These are phyloP conservation scores for Spergularia marina DNA, from an alignment of 148 eudicot genomes.

Conservation along the genomic window DNA sequence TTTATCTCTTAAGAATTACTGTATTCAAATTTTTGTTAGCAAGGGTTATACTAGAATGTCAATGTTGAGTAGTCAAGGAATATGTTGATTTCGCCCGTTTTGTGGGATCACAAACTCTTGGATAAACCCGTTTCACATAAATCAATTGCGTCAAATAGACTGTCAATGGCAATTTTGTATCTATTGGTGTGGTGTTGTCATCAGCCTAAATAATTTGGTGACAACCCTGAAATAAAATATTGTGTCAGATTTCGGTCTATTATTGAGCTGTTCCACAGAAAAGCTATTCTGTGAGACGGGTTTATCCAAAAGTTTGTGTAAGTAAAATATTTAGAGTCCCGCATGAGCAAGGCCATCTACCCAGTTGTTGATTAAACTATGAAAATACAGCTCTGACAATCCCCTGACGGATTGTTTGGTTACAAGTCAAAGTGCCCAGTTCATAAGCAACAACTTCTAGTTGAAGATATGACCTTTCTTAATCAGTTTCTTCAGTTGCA, in stretches of 20 bases:
- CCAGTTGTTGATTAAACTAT: constrained; percentile 7
- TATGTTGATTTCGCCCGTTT: background rate
- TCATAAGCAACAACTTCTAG: background rate
- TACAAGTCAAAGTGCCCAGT: background rate
- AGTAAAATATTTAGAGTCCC: background rate
- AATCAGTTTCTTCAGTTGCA: background rate
- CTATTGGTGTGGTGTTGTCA: too few relatives aligned
- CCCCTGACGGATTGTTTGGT: background rate
- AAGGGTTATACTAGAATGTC: background rate
- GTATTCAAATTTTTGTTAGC: background rate
- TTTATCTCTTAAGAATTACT: background rate
- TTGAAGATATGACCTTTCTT: background rate
- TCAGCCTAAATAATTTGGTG: too few relatives aligned
- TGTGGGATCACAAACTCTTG: too few relatives aligned
- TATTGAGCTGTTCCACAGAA: too few relatives aligned
- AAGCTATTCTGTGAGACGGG: too few relatives aligned
- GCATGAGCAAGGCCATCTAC: background rate
- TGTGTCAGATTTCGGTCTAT: background rate
- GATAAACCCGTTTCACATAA: too few relatives aligned
- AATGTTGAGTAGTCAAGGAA: background rate
- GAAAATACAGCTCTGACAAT: background rate
- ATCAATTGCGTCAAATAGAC: too few relatives aligned
- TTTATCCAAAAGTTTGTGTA: too few relatives aligned
- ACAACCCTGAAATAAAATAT: background rate
- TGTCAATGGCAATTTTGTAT: too few relatives aligned